Evolutionary conservation across 2,329 filamentous ascomycete species (phyloP).

Genomic region (Diaporthe capsici): DNA sequence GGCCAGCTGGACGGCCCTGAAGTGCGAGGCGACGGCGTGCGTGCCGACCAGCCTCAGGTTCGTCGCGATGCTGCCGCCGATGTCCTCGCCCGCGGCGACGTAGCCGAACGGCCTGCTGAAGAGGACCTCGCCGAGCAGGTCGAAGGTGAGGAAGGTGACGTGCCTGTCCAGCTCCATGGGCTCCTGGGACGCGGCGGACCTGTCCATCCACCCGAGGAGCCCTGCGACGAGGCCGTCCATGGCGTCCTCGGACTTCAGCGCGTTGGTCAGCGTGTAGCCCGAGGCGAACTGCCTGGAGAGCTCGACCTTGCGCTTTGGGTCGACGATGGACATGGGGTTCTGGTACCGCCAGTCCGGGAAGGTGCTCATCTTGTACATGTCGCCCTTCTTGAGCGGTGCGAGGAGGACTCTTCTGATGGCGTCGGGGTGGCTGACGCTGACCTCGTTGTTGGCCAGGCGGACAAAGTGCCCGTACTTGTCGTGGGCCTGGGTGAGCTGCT

Average conservation of each 20-base stretch:
- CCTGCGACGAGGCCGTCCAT: conserved; percentile 41
- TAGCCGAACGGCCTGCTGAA: conserved; percentile 52
- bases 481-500: conserved; percentile 32
- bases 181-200: conserved; percentile 37
- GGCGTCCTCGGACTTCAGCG: conserved; percentile 40
- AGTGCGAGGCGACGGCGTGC: conserved; percentile 46
- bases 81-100: conserved; percentile 49
- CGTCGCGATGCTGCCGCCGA: conserved; percentile 50
- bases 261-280: conserved; percentile 52
- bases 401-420: conserved; percentile 20
- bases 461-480: conserved; percentile 37
- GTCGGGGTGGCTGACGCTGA: conserved; percentile 36
- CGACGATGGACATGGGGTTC: conserved; percentile 56
- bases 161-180: conserved; percentile 45
- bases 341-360: conserved; percentile 56
- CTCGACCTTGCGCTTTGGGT: conserved; percentile 52
- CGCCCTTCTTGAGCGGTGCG: conserved; percentile 23
- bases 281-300: conserved; percentile 51
- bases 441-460: conserved; percentile 34
- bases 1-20: conserved; percentile 45
- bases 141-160: conserved; percentile 49
- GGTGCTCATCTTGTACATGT: conserved; percentile 53
- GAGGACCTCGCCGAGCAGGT: conserved; percentile 51
- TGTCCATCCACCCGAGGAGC: conserved; percentile 44
- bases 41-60: conserved; percentile 41